These are phyloP conservation scores for Hanseniaspora jakobsenii DNA, from an alignment of 805 yeast genomes.

Conservation along the genomic window DNA sequence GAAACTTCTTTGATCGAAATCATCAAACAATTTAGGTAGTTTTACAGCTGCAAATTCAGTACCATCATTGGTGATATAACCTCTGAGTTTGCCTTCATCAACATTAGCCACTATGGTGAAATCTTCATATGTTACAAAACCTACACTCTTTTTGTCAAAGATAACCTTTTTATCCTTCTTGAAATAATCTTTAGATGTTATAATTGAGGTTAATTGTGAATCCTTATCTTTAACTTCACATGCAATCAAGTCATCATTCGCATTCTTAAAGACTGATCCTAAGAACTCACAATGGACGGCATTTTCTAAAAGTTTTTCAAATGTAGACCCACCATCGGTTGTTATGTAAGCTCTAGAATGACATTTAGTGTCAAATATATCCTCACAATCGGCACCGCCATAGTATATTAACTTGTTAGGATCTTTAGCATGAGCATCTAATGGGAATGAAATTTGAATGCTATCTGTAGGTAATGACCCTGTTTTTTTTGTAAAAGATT, in stretches of 20 bases:
- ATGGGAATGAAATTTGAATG: conserved; percentile 30
- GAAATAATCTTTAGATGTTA: conserved; percentile 47
- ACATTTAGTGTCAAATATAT: conserved; percentile 39
- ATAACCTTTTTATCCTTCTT: conserved; percentile 29
- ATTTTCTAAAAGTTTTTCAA: conserved; percentile 41
- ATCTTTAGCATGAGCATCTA: conserved; percentile 53
- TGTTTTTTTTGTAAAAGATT: conserved; percentile 32
- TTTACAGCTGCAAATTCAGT: conserved; percentile 58
- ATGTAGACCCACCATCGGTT: conserved; percentile 53
- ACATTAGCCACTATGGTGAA: conserved; percentile 62
- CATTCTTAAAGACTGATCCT: conserved; percentile 38
- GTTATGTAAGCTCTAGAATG: conserved; percentile 49
- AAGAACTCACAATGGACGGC: conserved; percentile 56
- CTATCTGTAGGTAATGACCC: conserved; percentile 40
- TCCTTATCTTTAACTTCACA: conserved; percentile 43
- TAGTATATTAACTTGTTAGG: conserved; percentile 53
- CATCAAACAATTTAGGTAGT: conserved; percentile 53
- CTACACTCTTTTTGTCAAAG: conserved; percentile 47
- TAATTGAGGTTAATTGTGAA: conserved; percentile 25
- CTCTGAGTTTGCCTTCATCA: conserved; percentile 44
- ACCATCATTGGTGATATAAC: conserved; percentile 74
- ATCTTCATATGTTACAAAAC: conserved; percentile 59
- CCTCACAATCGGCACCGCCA: conserved; percentile 49
- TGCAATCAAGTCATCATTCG: conserved; percentile 42
- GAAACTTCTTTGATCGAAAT: conserved; percentile 56